Evolutionary conservation across 2,329 filamentous ascomycete species (phyloP).

Genomic region (Amesomyces nigricolor): DNA sequence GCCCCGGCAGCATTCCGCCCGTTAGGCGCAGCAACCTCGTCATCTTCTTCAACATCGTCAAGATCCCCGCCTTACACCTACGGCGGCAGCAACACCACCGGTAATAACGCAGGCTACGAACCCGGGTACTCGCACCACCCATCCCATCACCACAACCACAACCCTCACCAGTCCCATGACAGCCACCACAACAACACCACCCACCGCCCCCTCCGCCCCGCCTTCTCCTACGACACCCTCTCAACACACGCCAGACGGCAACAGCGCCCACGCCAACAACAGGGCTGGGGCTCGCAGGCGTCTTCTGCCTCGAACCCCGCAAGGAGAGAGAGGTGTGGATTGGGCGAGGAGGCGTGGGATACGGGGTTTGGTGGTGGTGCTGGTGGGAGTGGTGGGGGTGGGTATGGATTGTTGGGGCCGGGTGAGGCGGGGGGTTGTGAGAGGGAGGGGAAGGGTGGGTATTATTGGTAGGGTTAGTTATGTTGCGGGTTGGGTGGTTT

Average conservation of each 20-base stretch:
- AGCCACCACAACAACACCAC: not conserved
- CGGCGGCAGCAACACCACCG: not conserved
- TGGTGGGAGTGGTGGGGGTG: not conserved
- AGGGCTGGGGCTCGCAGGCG: not conserved
- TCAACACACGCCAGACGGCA: slow-evolving; percentile 12
- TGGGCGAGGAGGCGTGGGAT: not conserved
- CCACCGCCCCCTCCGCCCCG: slow-evolving; percentile 12
- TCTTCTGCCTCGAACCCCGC: not conserved
- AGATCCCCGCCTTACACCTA: not conserved
- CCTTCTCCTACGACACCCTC: slow-evolving; percentile 16
- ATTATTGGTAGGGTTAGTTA: slow-evolving; percentile 21
- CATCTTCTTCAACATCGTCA: not conserved
- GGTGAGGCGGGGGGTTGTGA: slow-evolving; percentile 8
- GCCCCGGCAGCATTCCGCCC: no score
- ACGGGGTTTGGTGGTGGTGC: not conserved
- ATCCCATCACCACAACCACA: no score
- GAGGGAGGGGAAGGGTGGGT: slow-evolving; percentile 12
- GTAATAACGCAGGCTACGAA: not conserved
- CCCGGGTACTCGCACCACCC: no score
- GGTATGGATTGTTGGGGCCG: slow-evolving; percentile 2
- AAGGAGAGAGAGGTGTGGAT: not conserved
- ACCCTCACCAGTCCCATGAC: no score
- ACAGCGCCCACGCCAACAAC: slow-evolving; percentile 16
- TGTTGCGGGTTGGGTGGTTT: not conserved
- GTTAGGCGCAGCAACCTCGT: not conserved